Percentiles rank a stretch among this genome's conserved stretches.
phyloP scores from a whole-genome alignment of 1,284 basidiomycete species.

The Leccinum subspadiceum region DNA sequence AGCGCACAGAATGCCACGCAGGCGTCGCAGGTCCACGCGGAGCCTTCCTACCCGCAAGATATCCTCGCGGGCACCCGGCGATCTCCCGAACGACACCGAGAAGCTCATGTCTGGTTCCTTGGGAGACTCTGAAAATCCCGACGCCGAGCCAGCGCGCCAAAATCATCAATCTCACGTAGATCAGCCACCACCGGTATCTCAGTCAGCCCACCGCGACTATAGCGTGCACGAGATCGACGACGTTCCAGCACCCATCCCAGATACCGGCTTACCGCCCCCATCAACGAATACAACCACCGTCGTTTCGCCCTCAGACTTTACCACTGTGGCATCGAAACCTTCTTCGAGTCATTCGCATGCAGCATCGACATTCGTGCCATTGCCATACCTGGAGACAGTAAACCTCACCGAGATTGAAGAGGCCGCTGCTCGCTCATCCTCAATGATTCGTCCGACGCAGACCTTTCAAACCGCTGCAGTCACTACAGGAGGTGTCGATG shows the following conservation, averaged over 20 bases:
- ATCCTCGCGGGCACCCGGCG: conserved; percentile 11
- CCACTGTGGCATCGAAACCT: conserved; percentile 1
- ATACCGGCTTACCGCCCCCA: conserved; percentile 38
- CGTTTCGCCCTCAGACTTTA: neutral
- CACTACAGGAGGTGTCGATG: conserved; percentile 2
- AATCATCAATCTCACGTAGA: conserved; percentile 8
- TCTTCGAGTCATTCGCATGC: conserved; percentile 12
- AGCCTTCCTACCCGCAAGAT: conserved; percentile 12
- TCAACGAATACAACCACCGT: conserved; percentile 12
- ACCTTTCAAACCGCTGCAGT: conserved; percentile 8
- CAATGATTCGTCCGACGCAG: conserved; percentile 1
- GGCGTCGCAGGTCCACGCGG: conserved; percentile 14
- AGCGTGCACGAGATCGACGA: conserved; percentile 38
- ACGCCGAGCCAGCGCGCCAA: conserved; percentile 3
- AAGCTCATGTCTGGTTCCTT: conserved; percentile 13
- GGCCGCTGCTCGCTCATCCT: conserved; percentile 17
- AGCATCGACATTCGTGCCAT: conserved; percentile 24
- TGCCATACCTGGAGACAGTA: conserved; percentile 30
- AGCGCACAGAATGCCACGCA: conserved; percentile 19
- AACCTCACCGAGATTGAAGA: conserved; percentile 27
- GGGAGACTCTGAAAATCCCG: neutral
- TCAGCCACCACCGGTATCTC: conserved; percentile 9
- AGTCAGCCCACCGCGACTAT: conserved; percentile 25
- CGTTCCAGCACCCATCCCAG: conserved; percentile 56
- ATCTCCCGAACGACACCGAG: conserved; percentile 26